Evolutionary conservation across 1,284 basidiomycete species (phyloP).

Genomic region (Cryptococcus hybrid): DNA sequence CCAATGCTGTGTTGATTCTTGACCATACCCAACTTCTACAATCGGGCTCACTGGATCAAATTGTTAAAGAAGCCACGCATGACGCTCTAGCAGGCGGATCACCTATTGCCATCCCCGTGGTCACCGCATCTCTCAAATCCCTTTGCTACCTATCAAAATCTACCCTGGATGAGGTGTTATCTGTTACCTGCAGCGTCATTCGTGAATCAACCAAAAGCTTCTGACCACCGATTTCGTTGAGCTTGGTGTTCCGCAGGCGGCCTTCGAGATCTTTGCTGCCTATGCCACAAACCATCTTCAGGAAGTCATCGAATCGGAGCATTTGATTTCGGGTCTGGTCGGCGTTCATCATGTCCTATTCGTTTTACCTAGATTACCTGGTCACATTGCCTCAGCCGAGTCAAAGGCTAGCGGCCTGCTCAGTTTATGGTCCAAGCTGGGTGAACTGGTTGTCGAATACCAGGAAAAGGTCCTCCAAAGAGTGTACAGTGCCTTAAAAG

Average conservation of each 20-base stretch:
- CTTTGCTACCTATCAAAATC: constrained; percentile 22
- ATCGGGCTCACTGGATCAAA: constrained; percentile 22
- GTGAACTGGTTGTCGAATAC: constrained; percentile 7
- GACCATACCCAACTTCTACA: constrained; percentile 11
- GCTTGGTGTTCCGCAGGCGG: constrained; percentile 12
- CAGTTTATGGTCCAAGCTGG: constrained; percentile 21
- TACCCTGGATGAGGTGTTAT: constrained; percentile 28
- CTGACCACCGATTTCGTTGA: constrained; percentile 29
- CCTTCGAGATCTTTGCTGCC: constrained; percentile 31
- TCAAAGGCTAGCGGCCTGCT: constrained; percentile 5
- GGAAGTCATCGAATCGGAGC: constrained; percentile 27
- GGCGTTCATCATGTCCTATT: constrained; percentile 37
- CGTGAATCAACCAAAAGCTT: constrained; percentile 54
- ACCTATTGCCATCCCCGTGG: constrained; percentile 6
- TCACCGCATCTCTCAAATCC: constrained; percentile 8
- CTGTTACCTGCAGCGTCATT: constrained; percentile 51
- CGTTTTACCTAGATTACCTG: constrained; percentile 26
- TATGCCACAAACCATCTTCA: constrained; percentile 28
- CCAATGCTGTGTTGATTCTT: constrained; percentile 5
- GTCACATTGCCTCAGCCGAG: constrained; percentile 7
- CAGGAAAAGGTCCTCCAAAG: constrained; percentile 15
- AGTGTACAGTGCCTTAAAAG: constrained; percentile 25
- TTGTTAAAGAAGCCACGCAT: constrained; percentile 33
- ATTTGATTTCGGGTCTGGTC: constrained; percentile 29
- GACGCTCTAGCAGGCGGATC: constrained; percentile 21